phyloP scores from a whole-genome alignment of 2,329 filamentous ascomycete species.

The Teratosphaeriaceae sp. region DNA sequence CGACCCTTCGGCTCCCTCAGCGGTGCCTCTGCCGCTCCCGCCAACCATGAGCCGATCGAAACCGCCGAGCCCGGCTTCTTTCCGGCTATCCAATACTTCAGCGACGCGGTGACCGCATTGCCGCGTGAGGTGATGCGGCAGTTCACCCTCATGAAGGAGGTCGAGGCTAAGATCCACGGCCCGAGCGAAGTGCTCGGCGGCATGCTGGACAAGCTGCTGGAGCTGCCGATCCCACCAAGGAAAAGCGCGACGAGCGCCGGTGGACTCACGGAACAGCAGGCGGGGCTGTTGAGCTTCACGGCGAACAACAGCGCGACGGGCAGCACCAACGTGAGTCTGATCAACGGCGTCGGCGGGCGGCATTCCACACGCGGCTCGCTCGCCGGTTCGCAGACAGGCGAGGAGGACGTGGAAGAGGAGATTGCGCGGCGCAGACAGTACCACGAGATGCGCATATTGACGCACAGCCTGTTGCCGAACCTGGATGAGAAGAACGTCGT shows the following conservation, averaged over 20 bases:
- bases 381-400: constrained; percentile 19
- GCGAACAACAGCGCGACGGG: constrained; percentile 34
- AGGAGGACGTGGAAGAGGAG: constrained; percentile 41
- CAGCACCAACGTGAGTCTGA: constrained; percentile 32
- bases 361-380: constrained; percentile 19
- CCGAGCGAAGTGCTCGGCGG: constrained; percentile 77
- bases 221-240: constrained; percentile 38
- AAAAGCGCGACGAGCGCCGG: constrained; percentile 10
- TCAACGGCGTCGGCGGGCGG: constrained; percentile 26
- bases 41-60: constrained; percentile 16
- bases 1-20: constrained; percentile 38
- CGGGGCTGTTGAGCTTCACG: constrained; percentile 27
- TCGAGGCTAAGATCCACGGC: constrained; percentile 91
- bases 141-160: constrained; percentile 92
- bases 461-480: constrained; percentile 79
- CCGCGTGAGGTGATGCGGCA: constrained; percentile 94
- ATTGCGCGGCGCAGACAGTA: constrained; percentile 46
- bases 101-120: constrained; percentile 84
- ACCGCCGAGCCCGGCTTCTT: constrained; percentile 48
- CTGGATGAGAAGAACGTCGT: constrained; percentile 98
- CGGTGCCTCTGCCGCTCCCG: constrained; percentile 19
- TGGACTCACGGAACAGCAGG: too few relatives aligned
- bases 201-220: constrained; percentile 48
- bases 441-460: constrained; percentile 67
- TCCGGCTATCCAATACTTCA: constrained; percentile 67